A percentile compares a stretch with the other conserved stretches of the same genome.
phyloP scores from a whole-genome alignment of 1,139 yeast species.

The Kurtzmaniella quercitrusa region DNA sequence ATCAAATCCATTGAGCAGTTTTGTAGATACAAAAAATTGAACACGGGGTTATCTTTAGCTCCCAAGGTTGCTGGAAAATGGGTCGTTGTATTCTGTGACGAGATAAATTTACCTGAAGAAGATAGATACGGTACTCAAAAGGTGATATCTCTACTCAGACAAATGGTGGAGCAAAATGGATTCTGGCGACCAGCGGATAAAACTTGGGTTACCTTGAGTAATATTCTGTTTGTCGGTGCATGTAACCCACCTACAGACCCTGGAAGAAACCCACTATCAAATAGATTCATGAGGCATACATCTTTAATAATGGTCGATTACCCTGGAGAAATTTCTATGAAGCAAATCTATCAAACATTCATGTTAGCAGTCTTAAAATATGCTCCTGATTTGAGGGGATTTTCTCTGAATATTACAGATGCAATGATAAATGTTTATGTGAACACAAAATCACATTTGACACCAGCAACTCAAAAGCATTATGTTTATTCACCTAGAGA shows the following conservation, averaged over 20 bases:
- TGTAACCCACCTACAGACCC: slow-evolving; percentile 87
- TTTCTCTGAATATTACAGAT: slow-evolving; percentile 46
- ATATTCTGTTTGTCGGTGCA: slow-evolving; percentile 86
- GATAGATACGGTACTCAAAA: slow-evolving; percentile 78
- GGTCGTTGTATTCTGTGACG: slow-evolving; percentile 89
- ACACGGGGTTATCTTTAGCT: slow-evolving; percentile 47
- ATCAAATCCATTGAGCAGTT: slow-evolving; percentile 67
- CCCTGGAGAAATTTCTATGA: slow-evolving; percentile 63
- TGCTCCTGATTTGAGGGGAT: slow-evolving; percentile 61
- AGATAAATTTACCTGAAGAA: slow-evolving; percentile 72
- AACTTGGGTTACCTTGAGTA: slow-evolving; percentile 64
- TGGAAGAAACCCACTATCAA: slow-evolving; percentile 59
- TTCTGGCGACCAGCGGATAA: slow-evolving; percentile 65
- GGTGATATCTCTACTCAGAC: slow-evolving; percentile 73
- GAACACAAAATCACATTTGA: slow-evolving; percentile 38
- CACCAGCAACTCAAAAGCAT: slow-evolving; percentile 40
- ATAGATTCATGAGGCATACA: slow-evolving; percentile 68
- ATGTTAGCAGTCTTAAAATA: slow-evolving; percentile 54
- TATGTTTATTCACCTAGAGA: slow-evolving; percentile 89
- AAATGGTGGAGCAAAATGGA: slow-evolving; percentile 68
- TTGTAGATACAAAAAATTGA: slow-evolving; percentile 56
- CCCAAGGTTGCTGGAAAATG: slow-evolving; percentile 67
- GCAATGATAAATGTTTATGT: slow-evolving; percentile 68
- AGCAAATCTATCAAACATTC: slow-evolving; percentile 64
- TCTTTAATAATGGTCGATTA: slow-evolving; percentile 73